phyloP scores from a whole-genome alignment of 2,329 filamentous ascomycete species.

The Talaromyces atroroseus region DNA sequence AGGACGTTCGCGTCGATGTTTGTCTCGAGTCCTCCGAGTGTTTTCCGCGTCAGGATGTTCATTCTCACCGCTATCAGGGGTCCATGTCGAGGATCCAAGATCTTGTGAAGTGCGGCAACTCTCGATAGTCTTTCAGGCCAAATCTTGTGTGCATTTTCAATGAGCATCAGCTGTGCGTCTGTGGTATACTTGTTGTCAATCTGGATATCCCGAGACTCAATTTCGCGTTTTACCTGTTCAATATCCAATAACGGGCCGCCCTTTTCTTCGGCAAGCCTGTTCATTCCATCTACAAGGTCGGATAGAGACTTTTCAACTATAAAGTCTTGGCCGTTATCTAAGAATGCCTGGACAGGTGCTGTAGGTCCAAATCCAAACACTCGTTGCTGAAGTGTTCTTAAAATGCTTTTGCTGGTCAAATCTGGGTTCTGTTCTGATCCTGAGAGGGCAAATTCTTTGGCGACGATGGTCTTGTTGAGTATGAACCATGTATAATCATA shows the following conservation, averaged over 20 bases:
- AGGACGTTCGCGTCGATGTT: slow-evolving; percentile 54
- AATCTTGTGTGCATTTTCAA: slow-evolving; percentile 53
- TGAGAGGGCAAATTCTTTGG: slow-evolving; percentile 57
- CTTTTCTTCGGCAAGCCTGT: slow-evolving; percentile 45
- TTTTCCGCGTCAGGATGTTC: slow-evolving; percentile 58
- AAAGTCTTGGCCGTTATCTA: slow-evolving; percentile 56
- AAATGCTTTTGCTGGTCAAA: slow-evolving; percentile 53
- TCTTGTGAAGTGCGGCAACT: slow-evolving; percentile 49
- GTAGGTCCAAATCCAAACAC: slow-evolving; percentile 51
- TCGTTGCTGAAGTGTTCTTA: slow-evolving; percentile 44
- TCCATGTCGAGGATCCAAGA: slow-evolving; percentile 52
- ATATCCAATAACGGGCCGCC: slow-evolving; percentile 47
- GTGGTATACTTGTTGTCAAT: slow-evolving; percentile 54
- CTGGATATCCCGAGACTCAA: slow-evolving; percentile 53
- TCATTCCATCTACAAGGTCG: slow-evolving; percentile 56
- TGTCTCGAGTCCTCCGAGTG: slow-evolving; percentile 56
- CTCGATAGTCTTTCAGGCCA: slow-evolving; percentile 49
- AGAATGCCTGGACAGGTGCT: slow-evolving; percentile 52
- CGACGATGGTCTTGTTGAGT: slow-evolving; percentile 53
- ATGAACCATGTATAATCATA: slow-evolving; percentile 62
- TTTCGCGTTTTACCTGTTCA: slow-evolving; percentile 40
- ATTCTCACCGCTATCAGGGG: slow-evolving; percentile 57
- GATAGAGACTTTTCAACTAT: slow-evolving; percentile 53
- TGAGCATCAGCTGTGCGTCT: slow-evolving; percentile 58
- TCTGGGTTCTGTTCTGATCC: slow-evolving; percentile 61